phyloP scores from a whole-genome alignment of 140 eudicot genomes.

The Bidens hawaiensis region DNA sequence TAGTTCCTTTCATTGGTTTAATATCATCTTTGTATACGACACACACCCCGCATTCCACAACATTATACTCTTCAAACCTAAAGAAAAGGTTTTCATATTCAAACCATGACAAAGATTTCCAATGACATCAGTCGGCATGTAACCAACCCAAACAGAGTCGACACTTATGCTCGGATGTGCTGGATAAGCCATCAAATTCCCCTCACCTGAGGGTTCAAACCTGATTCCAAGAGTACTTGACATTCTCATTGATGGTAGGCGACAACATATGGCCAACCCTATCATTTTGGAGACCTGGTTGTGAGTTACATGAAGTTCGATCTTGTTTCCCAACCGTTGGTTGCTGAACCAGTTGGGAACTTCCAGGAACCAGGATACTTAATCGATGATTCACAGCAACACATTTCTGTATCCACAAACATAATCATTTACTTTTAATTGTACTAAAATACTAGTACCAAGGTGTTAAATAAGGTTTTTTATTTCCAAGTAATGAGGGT shows the following conservation, averaged over 20 bases:
- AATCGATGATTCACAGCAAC: too few relatives aligned
- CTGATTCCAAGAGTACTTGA: not conserved
- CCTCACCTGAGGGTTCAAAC: not conserved
- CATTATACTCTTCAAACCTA: not conserved
- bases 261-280: conserved; percentile 14
- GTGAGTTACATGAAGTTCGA: not conserved
- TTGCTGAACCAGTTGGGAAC: not conserved
- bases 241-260: not conserved
- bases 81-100: not conserved
- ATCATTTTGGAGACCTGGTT: not conserved
- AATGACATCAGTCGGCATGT: not conserved
- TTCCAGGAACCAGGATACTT: too few relatives aligned
- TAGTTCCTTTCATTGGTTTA: not conserved
- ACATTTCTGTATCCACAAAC: too few relatives aligned
- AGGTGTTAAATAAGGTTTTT: too few relatives aligned
- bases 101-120: not conserved
- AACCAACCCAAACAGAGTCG: conserved; percentile 1
- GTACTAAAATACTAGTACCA: too few relatives aligned
- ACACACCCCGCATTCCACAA: not conserved
- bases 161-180: not conserved
- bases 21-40: too few relatives aligned
- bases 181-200: not conserved
- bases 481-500: too few relatives aligned
- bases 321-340: not conserved
- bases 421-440: too few relatives aligned